Evolutionary conservation across 352 stramenopile genomes (phyloP).

Genomic region (Phytopythium cucurbitacearum): DNA sequence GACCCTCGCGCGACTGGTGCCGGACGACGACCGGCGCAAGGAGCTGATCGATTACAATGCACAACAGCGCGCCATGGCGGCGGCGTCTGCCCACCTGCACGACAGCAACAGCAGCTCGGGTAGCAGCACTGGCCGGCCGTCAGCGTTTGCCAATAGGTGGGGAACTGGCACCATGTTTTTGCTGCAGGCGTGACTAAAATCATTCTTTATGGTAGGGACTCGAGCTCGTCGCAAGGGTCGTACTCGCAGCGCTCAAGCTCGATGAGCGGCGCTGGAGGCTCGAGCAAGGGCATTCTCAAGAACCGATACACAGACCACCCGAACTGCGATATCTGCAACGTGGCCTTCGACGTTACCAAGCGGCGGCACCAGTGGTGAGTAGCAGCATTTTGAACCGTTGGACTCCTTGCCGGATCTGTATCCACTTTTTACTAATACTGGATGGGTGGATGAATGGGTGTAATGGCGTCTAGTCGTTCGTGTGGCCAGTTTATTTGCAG

Average conservation of each 20-base stretch:
- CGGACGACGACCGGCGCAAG: slow-evolving; percentile 40
- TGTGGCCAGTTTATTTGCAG: slow-evolving; percentile 47
- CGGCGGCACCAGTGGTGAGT: slow-evolving; percentile 49
- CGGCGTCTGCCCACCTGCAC: neutral
- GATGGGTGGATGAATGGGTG: slow-evolving; percentile 4
- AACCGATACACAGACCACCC: slow-evolving; percentile 63
- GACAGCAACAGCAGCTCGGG: slow-evolving; percentile 14
- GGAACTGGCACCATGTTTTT: neutral
- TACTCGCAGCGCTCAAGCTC: slow-evolving; percentile 31
- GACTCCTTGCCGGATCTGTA: neutral
- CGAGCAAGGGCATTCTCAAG: slow-evolving; percentile 47
- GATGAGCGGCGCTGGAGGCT: slow-evolving; percentile 3
- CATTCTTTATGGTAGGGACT: slow-evolving; percentile 3
- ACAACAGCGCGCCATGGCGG: slow-evolving; percentile 14
- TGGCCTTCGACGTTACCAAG: slow-evolving; percentile 55
- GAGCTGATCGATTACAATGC: slow-evolving; percentile 55
- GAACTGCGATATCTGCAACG: slow-evolving; percentile 58
- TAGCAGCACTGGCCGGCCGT: slow-evolving; percentile 6
- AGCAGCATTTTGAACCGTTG: neutral
- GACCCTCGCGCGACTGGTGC: slow-evolving; percentile 43
- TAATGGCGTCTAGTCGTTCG: slow-evolving; percentile 11
- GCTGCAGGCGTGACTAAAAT: neutral
- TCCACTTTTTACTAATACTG: neutral
- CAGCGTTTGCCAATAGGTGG: slow-evolving; percentile 13
- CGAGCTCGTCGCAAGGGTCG: slow-evolving; percentile 22